Percentiles rank a stretch among this genome's conserved stretches.
Conservation (phyloP, 2,329 filamentous ascomycete species). For the Botrytis deweyae region DNA sequence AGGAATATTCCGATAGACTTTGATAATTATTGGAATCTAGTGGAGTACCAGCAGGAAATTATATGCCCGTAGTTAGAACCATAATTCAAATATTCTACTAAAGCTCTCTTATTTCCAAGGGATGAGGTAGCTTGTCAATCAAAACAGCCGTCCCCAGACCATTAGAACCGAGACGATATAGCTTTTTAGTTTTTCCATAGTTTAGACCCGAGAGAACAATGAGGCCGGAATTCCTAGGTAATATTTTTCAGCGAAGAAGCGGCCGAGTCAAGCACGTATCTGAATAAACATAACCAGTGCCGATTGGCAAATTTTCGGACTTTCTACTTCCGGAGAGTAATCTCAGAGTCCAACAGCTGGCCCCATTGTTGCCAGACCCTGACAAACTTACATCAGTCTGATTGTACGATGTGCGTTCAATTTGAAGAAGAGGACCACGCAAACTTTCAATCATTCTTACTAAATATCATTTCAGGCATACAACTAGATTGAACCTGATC, state of each 20-base stretch:
- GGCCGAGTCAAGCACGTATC: background rate
- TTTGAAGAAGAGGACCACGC: background rate
- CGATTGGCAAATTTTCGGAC: background rate
- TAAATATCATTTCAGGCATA: too few relatives aligned
- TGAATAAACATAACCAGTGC: background rate
- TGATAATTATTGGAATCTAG: background rate
- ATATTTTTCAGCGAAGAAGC: background rate
- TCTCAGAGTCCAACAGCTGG: background rate
- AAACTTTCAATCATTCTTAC: background rate
- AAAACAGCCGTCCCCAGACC: background rate
- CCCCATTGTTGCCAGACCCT: background rate
- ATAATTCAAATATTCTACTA: background rate
- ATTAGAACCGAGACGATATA: background rate
- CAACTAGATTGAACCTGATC: too few relatives aligned
- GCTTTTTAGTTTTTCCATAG: background rate
- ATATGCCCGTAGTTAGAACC: background rate
- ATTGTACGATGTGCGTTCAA: background rate
- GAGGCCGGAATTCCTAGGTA: background rate
- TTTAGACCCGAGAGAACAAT: background rate
- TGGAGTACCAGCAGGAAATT: background rate
- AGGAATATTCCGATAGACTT: background rate
- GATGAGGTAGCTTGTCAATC: background rate
- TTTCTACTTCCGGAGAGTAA: background rate
- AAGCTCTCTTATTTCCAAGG: background rate
- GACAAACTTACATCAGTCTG: background rate